Conservation (phyloP, 345 rosid genomes). For the Populus davidiana region DNA sequence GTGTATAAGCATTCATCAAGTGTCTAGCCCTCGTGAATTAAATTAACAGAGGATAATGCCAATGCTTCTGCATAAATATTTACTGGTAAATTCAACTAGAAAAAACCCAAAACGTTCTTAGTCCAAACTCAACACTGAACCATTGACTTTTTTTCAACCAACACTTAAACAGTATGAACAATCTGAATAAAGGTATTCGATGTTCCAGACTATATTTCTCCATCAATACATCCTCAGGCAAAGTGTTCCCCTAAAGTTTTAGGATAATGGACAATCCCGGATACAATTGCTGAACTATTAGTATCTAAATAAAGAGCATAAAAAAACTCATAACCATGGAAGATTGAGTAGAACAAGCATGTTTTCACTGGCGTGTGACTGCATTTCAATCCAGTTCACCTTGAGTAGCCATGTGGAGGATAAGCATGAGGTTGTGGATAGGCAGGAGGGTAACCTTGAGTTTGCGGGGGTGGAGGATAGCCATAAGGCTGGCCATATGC, state of each 20-base stretch:
- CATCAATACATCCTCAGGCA: neutral
- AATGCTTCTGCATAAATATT: neutral
- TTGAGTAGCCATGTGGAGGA: constrained; percentile 19
- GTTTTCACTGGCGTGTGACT: neutral
- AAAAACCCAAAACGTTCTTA: neutral
- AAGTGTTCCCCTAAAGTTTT: neutral
- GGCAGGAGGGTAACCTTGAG: constrained; percentile 13
- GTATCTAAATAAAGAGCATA: neutral
- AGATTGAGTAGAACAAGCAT: neutral
- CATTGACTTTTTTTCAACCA: neutral
- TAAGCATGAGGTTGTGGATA: neutral
- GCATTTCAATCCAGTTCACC: neutral
- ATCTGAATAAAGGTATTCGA: neutral
- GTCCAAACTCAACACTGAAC: neutral
- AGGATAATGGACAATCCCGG: neutral
- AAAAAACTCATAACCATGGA: neutral
- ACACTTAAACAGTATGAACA: neutral
- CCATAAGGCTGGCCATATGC: constrained; percentile 33
- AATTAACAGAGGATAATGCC: neutral
- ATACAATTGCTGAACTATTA: neutral
- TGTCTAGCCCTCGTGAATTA: neutral
- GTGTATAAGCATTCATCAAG: neutral
- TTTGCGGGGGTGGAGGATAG: constrained; percentile 19
- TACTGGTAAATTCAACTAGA: neutral
- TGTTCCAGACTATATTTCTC: neutral